Evolutionary conservation across 2,329 filamentous ascomycete species (phyloP), one percentile per base, ranked within the genome.

Genomic region (Davidsoniella virescens): DNA sequence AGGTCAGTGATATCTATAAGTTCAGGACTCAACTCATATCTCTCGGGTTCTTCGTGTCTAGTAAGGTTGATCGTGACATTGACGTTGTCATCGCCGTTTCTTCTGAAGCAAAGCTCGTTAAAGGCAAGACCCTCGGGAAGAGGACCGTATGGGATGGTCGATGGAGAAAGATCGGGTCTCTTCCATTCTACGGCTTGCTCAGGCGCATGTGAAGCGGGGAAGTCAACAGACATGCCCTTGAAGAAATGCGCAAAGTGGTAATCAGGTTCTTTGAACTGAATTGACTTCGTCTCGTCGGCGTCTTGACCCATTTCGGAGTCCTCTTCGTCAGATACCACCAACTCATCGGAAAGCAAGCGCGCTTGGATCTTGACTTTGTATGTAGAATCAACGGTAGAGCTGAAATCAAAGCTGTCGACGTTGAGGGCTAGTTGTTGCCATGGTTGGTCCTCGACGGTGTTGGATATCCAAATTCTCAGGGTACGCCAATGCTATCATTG

Each of bases 331-430:
- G 75, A 71, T 14, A 39, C 14, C 14, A 14, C 43, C 36, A 53
- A 50, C 12, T 77, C 70, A 49, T 85, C 80, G 55, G 87, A 84
- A 20, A 96, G 71, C 49, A 96, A 67, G 26, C 82, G 78, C 40
- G 87, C 92, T 65, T 95, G 86, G 55, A 98, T 90, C 67, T 88
- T 94, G 57, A 98, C 86, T 52, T 82, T 79, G 63, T 88, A 98
- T 9, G 81, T 84, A 2, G 86, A 83, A 57, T 87, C 82, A 57
- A 76, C 73, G 55, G 78, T 86, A 48, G 80, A 79, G 49, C 79
- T 80, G 60, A 94, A 88, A 61, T 93, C 87, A 56, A 92, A 92
- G 36, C 76, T 77, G 61, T 90, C 81, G 9, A 81, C 74, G 54
- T 81, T 80, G 54, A 82, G 69, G 38, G 72, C 74, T 5, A 42